Conservation (phyloP, 208 protist genomes). For the Blastocrithidia nonstop region DNA sequence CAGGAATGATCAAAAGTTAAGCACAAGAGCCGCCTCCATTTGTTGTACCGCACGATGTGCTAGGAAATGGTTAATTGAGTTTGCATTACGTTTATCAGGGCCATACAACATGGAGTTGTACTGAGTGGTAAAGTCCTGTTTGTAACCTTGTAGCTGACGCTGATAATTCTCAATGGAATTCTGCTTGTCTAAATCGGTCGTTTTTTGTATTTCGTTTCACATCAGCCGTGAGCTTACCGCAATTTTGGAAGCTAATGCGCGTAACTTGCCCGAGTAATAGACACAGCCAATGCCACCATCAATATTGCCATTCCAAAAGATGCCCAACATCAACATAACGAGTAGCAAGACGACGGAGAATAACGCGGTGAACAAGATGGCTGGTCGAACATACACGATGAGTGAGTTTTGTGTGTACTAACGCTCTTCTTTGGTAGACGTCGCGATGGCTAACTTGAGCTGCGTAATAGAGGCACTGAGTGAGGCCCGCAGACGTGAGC, state of each 20-base stretch:
- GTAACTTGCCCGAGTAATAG: neutral
- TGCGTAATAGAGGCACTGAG: neutral
- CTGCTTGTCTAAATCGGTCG: no score
- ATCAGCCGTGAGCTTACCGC: neutral
- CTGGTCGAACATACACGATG: neutral
- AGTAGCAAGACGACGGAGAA: neutral
- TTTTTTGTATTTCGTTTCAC: no score
- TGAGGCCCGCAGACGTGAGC: neutral
- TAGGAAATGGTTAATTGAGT: neutral
- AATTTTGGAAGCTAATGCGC: neutral
- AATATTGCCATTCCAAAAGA: neutral
- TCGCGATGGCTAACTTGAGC: neutral
- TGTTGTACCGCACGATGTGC: neutral
- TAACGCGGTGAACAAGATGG: neutral
- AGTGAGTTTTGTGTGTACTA: neutral
- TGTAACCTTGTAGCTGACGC: neutral
- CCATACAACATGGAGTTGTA: neutral
- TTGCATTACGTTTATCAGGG: neutral
- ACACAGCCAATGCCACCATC: neutral
- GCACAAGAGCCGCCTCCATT: neutral
- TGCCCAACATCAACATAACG: neutral
- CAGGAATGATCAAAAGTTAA: neutral
- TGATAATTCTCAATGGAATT: no score
- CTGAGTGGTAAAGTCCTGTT: neutral
- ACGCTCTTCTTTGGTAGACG: neutral